These are phyloP conservation scores for Phytophthora citrophthora DNA, from an alignment of 352 stramenopile genomes.

Conservation along the genomic window DNA sequence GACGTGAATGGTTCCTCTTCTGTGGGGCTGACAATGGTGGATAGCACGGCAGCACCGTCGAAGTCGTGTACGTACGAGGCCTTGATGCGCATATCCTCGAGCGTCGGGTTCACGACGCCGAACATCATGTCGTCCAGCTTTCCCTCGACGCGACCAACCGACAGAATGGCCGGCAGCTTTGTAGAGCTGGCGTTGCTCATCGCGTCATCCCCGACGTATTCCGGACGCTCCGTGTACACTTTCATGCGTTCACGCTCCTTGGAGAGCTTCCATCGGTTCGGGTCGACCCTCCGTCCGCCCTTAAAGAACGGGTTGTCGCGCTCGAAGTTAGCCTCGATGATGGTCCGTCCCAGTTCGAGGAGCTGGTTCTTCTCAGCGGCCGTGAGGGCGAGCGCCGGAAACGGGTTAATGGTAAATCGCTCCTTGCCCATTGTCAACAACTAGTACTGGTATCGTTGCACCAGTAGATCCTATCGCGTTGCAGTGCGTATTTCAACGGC, in stretches of 20 bases:
- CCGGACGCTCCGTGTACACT: constrained; percentile 39
- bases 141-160: constrained; percentile 33
- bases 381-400: constrained; percentile 37
- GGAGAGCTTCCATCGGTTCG: constrained; percentile 35
- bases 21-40: constrained; percentile 33
- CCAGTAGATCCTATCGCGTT: constrained; percentile 1
- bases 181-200: constrained; percentile 24
- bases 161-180: constrained; percentile 37
- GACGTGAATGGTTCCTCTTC: constrained; percentile 30
- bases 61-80: constrained; percentile 40
- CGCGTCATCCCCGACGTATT: constrained; percentile 25
- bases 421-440: constrained; percentile 31
- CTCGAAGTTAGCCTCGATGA: constrained; percentile 43
- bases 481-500: constrained; percentile 10
- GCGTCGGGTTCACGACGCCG: constrained; percentile 37
- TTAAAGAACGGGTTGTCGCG: constrained; percentile 36
- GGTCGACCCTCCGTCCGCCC: constrained; percentile 29
- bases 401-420: constrained; percentile 44
- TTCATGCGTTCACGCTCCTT: constrained; percentile 40
- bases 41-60: constrained; percentile 31
- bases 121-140: constrained; percentile 49
- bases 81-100: constrained; percentile 37
- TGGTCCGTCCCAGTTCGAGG: constrained; percentile 32
- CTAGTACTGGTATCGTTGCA: constrained; percentile 4
- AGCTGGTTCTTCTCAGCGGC: constrained; percentile 38